A percentile compares a stretch with the other conserved stretches of the same genome.
Evolutionary conservation across 805 yeast species (phyloP).

Genomic region (Starmerella kuoi): DNA sequence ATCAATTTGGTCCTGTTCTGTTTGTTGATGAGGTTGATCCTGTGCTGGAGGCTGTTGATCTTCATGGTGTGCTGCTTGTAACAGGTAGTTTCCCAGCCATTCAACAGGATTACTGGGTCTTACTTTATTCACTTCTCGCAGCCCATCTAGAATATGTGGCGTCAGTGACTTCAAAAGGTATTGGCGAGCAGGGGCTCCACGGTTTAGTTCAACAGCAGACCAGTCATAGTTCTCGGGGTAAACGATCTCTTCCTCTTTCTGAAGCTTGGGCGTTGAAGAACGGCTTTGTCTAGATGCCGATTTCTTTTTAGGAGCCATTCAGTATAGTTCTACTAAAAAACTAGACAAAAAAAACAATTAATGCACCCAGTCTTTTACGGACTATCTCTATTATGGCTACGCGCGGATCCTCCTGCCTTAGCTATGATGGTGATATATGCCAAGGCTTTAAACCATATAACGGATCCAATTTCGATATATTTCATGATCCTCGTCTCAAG

Average conservation of each 20-base stretch:
- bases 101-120: conserved; percentile 21
- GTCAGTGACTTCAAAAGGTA: conserved; percentile 53
- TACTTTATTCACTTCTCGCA: conserved; percentile 40
- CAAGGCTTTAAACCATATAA: too few relatives aligned
- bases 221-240: conserved; percentile 2
- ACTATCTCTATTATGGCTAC: too few relatives aligned
- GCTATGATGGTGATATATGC: too few relatives aligned
- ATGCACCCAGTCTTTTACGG: too few relatives aligned
- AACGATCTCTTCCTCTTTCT: neutral
- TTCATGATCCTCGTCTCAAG: too few relatives aligned
- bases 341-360: too few relatives aligned
- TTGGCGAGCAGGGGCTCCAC: conserved; percentile 60
- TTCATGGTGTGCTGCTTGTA: neutral
- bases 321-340: neutral
- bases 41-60: neutral
- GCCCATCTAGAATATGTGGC: conserved; percentile 50
- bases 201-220: conserved; percentile 23
- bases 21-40: neutral
- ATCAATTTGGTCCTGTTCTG: neutral
- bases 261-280: neutral
- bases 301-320: neutral
- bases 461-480: too few relatives aligned
- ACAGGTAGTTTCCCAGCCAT: conserved; percentile 21
- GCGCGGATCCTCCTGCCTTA: too few relatives aligned
- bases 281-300: conserved; percentile 2